These are phyloP conservation scores for Diaporthe sp. DNA, from an alignment of 2,329 filamentous ascomycete genomes.

Conservation along the genomic window DNA sequence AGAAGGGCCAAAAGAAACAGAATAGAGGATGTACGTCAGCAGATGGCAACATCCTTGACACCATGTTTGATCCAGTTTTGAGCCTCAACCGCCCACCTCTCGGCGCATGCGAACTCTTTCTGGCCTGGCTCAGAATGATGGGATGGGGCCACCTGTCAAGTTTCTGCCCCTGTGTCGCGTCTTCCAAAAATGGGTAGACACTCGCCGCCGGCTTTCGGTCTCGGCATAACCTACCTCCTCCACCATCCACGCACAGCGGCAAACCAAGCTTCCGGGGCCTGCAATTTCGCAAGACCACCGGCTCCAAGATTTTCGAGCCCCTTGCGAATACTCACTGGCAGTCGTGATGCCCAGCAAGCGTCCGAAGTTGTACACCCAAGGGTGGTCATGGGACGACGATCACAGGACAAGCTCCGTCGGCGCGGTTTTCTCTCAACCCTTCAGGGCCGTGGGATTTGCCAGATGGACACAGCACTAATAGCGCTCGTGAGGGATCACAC, in stretches of 20 bases:
- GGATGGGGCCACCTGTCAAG: conserved; percentile 10
- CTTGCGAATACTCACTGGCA: not conserved
- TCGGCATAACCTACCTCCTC: conserved; percentile 28
- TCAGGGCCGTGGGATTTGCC: not conserved
- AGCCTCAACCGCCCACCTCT: conserved; percentile 8
- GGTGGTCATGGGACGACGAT: not conserved
- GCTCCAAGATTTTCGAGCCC: not conserved
- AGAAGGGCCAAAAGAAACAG: too few species aligned
- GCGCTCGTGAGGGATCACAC: not conserved
- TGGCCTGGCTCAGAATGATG: not conserved
- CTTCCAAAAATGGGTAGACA: conserved; percentile 18
- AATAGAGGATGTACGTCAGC: not conserved
- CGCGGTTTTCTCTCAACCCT: not conserved
- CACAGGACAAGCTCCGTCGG: not conserved
- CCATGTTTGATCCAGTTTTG: conserved; percentile 4
- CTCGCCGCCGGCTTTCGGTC: conserved; percentile 29
- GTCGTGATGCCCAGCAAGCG: not conserved
- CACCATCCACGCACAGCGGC: conserved; percentile 14
- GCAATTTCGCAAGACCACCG: conserved; percentile 17
- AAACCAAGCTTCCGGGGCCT: conserved; percentile 28
- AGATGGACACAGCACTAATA: not conserved
- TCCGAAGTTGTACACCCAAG: not conserved
- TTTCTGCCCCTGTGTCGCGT: conserved; percentile 25
- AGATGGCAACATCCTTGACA: conserved; percentile 5
- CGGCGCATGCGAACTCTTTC: not conserved